phyloP scores from a whole-genome alignment of 2,329 filamentous ascomycete genomes.

The Hirsutella rhossiliensis region DNA sequence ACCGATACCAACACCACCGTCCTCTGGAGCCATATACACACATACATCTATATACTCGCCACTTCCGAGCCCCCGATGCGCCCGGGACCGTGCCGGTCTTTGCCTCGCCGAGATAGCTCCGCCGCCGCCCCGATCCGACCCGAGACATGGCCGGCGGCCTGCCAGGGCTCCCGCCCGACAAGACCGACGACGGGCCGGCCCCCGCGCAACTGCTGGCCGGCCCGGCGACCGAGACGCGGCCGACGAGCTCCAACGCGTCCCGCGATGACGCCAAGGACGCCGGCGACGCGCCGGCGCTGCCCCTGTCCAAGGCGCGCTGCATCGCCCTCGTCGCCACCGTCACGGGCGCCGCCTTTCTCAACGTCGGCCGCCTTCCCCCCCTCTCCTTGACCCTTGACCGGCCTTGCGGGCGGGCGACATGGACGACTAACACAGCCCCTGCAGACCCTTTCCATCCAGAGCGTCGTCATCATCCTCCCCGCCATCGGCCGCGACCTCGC shows the following conservation, averaged over 20 bases:
- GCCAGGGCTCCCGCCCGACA: too few species aligned
- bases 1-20: too few species aligned
- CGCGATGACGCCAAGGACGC: conserved; percentile 8
- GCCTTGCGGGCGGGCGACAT: not conserved
- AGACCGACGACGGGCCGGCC: too few species aligned
- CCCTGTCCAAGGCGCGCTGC: conserved; percentile 36
- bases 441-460: conserved; percentile 44
- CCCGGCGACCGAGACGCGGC: too few species aligned
- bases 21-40: too few species aligned
- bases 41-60: too few species aligned
- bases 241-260: not conserved
- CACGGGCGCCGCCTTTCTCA: conserved; percentile 43
- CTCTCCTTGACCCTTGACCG: not conserved
- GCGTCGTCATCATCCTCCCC: conserved; percentile 49
- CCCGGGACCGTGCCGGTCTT: too few species aligned
- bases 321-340: conserved; percentile 43
- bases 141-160: too few species aligned
- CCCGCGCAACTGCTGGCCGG: too few species aligned
- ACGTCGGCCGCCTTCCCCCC: conserved; percentile 21
- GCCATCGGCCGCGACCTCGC: conserved; percentile 43
- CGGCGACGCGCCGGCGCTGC: conserved; percentile 12
- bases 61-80: too few species aligned
- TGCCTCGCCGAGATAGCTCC: too few species aligned
- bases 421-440: conserved; percentile 1
- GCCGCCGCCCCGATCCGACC: too few species aligned